Base-by-base conservation (phyloP, 2,329 filamentous ascomycete genomes). In the Pseudocercospora macadamiae region DNA sequence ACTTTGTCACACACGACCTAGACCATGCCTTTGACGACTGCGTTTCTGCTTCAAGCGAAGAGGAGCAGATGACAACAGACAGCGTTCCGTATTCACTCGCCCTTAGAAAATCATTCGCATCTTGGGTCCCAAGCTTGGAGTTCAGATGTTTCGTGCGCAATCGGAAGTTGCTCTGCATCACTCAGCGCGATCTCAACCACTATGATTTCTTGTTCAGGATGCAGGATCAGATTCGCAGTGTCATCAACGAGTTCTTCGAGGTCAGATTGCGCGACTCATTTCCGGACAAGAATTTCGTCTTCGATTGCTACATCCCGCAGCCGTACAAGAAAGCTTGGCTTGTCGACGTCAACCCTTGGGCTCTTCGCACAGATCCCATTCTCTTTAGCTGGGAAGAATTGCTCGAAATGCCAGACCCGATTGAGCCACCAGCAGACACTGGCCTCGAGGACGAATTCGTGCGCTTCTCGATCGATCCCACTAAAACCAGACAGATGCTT, bases 311-410 rank as follows among this genome's bases (percentile, higher is more conserved):
- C 71, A 83, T 99, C 1, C 93, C 93, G 68, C 79, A 83, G 69
- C 75, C 89, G 1, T 83, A 96, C 55, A 86, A 90, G 49, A 83
- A 85, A 48, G 90, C 96, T 2, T 89, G 92, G 78, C 80, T 99
- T 9, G 88, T 99, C 49, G 95, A 99, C 72, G 89, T 99, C 70
- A 97, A 97, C 70, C 91, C 95, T 0, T 99, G 93, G 91, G 93
- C 93, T 1, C 84, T 86, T 39, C 82, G 91, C 60, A 99, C 95
- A 0, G 95, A 99, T 76, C 89, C 90, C 3, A 75, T 97, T 44
- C 80, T 97, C 1, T 99, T 96, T 73, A 88, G 87, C 42, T 99
- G 95, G 95, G 73, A 89, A 61, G 93, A 97, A 76, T 81, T 99
- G 37, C 79, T 97, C 59, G 86, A 84, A 0, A 83, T 91, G 77